Evolutionary conservation across 352 stramenopile species (phyloP), one percentile per base, ranked within the genome.

Genomic region (Globisporangium nagaii): DNA sequence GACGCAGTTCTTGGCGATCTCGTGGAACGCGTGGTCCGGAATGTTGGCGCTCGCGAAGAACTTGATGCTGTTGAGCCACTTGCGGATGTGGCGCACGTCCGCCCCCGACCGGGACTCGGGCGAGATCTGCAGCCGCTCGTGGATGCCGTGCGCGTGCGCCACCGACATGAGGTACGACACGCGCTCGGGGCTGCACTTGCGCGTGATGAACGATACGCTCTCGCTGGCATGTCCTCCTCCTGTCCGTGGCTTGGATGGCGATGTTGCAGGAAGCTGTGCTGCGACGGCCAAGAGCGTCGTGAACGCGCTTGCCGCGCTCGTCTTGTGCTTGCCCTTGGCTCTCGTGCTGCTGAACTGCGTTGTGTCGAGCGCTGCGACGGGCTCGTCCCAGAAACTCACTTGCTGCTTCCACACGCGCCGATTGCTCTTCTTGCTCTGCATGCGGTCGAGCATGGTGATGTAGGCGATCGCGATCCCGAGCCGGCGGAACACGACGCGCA

Each of bases 1-100:
- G 1, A 58, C 61, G 32, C 68, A 76, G 2, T 65, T 70, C 9
- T 68, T 66, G 10, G 80, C 78, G 24, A 88, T 66, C 15, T 88
- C 80, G 30, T 82, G 63, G 31, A 84, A 67, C 1, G 72, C 65
- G 0, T 60, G 19, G 41, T 88, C 76, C 0, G 80, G 80, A 9
- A 90, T 57, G 13, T 56, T 64, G 4, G 73, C 73, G 35, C 78
- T 78, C 42, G 70, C 62, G 50, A 90, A 90, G 46, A 86, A 90
- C 50, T 78, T 84, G 57, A 88, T 59, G 45, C 73, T 75, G 7
- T 51, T 39, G 20, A 90, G 63, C 80, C 80, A 90, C 36, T 79
- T 79, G 34, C 79, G 84, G 41, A 90, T 73, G 48, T 81, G 58
- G 1, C 75, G 80, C 11, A 84, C 45, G 28, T 86, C 78, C 8